Percentiles rank a stretch among this genome's conserved stretches.
phyloP scores from a whole-genome alignment of 768 basidiomycete genomes.

The Amanita phalloides region DNA sequence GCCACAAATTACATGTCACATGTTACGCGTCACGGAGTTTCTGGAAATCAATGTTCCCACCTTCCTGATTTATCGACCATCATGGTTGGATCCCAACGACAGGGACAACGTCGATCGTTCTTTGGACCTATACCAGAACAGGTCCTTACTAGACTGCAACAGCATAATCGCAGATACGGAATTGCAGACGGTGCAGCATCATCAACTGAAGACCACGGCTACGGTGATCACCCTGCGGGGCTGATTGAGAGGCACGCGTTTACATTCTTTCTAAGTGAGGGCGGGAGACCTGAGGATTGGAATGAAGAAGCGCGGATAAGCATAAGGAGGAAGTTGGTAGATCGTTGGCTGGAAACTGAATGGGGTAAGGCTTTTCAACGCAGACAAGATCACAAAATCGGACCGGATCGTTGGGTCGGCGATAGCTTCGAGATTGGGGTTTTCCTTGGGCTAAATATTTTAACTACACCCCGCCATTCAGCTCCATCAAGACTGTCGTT shows the following conservation, averaged over 20 bases:
- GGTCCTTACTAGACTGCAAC: neutral
- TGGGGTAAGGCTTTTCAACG: slow-evolving; percentile 40
- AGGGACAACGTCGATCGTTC: neutral
- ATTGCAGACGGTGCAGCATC: neutral
- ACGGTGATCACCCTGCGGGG: slow-evolving; percentile 27
- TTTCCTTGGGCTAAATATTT: slow-evolving; percentile 60
- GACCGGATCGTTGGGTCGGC: slow-evolving; percentile 50
- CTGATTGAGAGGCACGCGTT: slow-evolving; percentile 52
- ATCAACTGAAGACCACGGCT: slow-evolving; percentile 10
- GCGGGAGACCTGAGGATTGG: slow-evolving; percentile 63
- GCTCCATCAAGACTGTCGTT: slow-evolving; percentile 3
- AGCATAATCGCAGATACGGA: neutral
- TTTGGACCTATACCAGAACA: slow-evolving; percentile 5
- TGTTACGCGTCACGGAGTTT: no score
- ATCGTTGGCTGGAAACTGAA: slow-evolving; percentile 54
- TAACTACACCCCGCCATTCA: slow-evolving; percentile 18
- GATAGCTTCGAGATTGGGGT: slow-evolving; percentile 69
- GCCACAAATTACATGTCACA: no score
- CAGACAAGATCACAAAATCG: slow-evolving; percentile 19
- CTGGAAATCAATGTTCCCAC: no score
- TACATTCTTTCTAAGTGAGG: slow-evolving; percentile 51
- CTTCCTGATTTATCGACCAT: no score
- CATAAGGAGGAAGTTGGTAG: slow-evolving; percentile 45
- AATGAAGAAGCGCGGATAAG: slow-evolving; percentile 38
- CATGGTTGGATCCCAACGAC: no score